Evolutionary conservation across 164 flowering plant species (phyloP).

Genomic region (Piper betle): DNA sequence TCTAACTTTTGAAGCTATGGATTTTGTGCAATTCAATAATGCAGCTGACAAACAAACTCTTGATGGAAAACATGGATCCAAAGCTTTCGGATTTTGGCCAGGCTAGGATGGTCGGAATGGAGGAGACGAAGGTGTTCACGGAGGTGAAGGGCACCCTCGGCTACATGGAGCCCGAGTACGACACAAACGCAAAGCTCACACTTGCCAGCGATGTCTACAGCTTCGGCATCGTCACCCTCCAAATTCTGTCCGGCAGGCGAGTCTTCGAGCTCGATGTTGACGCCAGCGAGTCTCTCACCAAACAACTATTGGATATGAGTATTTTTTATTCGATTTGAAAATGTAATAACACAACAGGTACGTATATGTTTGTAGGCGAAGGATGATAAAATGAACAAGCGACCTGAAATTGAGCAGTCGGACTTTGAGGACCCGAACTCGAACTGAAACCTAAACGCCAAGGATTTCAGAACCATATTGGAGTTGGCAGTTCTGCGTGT

Average conservation of each 20-base stretch:
- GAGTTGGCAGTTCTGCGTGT: slow-evolving; percentile 58
- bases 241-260: slow-evolving; percentile 54
- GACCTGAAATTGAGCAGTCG: slow-evolving; percentile 29
- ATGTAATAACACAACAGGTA: neutral
- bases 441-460: slow-evolving; percentile 24
- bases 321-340: neutral
- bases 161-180: slow-evolving; percentile 77
- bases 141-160: slow-evolving; percentile 72
- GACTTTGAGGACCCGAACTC: slow-evolving; percentile 55
- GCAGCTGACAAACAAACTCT: slow-evolving; percentile 66
- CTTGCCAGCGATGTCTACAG: slow-evolving; percentile 64
- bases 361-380: slow-evolving; percentile 40
- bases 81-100: slow-evolving; percentile 78
- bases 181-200: slow-evolving; percentile 67
- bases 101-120: slow-evolving; percentile 61
- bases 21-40: no score
- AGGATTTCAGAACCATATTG: slow-evolving; percentile 42
- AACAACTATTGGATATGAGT: slow-evolving; percentile 24
- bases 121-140: slow-evolving; percentile 65
- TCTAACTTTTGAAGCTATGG: no score
- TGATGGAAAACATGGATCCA: slow-evolving; percentile 45
- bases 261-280: slow-evolving; percentile 57
- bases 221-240: slow-evolving; percentile 55
- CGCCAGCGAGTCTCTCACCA: slow-evolving; percentile 53
- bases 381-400: slow-evolving; percentile 39